phyloP scores from a whole-genome alignment of 2,329 filamentous ascomycete genomes.

The Verticillium alfalfae region DNA sequence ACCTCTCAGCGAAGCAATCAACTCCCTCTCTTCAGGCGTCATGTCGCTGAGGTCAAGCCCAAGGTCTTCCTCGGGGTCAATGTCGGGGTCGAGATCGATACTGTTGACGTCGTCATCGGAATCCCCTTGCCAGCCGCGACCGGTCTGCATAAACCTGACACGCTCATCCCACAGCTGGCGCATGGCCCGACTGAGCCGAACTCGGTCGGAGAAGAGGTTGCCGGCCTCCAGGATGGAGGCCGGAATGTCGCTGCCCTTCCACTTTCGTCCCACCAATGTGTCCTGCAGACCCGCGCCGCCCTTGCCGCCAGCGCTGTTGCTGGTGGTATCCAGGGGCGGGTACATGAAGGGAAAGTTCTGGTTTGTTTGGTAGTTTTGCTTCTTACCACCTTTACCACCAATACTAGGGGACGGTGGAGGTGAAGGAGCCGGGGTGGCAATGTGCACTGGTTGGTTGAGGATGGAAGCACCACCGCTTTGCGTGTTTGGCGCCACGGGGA shows the following conservation, averaged over 20 bases:
- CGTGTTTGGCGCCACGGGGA: slow-evolving; percentile 47
- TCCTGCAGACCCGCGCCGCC: slow-evolving; percentile 77
- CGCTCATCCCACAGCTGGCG: slow-evolving; percentile 93
- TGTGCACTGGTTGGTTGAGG: slow-evolving; percentile 92
- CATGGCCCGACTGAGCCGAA: slow-evolving; percentile 86
- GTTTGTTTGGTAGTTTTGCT: slow-evolving; percentile 99
- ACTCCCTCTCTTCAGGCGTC: slow-evolving; percentile 31
- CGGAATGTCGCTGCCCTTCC: slow-evolving; percentile 92
- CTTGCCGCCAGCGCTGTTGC: slow-evolving; percentile 87
- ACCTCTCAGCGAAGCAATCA: slow-evolving; percentile 30
- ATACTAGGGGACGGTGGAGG: slow-evolving; percentile 84
- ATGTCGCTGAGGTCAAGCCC: slow-evolving; percentile 41
- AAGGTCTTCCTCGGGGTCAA: slow-evolving; percentile 19
- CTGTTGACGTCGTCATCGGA: slow-evolving; percentile 25
- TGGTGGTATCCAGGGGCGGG: slow-evolving; percentile 81
- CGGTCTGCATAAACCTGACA: slow-evolving; percentile 84
- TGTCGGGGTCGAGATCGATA: slow-evolving; percentile 34
- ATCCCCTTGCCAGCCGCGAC: slow-evolving; percentile 74
- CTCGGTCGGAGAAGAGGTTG: slow-evolving; percentile 81
- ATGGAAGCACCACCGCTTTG: slow-evolving; percentile 68
- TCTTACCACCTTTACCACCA: slow-evolving; percentile 91
- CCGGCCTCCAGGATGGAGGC: slow-evolving; percentile 93
- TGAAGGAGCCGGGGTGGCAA: slow-evolving; percentile 94
- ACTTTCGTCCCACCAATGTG: slow-evolving; percentile 71
- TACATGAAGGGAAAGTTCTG: slow-evolving; percentile 99